A percentile compares a stretch with the other conserved stretches of the same genome.
phyloP scores from a whole-genome alignment of 2,329 filamentous ascomycete genomes.

The Fusarium coicis region DNA sequence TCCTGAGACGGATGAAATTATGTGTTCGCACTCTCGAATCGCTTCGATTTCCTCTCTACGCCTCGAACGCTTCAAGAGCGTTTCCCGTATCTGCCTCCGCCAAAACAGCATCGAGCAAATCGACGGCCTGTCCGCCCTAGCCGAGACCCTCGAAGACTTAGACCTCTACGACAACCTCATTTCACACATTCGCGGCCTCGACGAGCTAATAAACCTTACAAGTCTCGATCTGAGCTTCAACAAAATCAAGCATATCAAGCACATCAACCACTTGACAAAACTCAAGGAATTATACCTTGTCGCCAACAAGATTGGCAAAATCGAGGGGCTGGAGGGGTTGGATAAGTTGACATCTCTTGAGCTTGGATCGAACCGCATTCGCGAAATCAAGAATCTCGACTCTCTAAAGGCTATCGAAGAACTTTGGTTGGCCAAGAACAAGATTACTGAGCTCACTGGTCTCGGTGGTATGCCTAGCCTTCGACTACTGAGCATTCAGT shows the following conservation, averaged over 20 bases:
- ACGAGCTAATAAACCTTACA: slow-evolving; percentile 78
- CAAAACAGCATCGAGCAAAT: slow-evolving; percentile 90
- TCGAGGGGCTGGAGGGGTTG: slow-evolving; percentile 84
- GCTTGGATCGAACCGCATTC: slow-evolving; percentile 90
- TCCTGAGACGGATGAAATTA: slow-evolving; percentile 78
- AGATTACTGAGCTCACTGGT: slow-evolving; percentile 85
- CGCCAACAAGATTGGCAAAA: slow-evolving; percentile 90
- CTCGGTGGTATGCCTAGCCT: slow-evolving; percentile 81
- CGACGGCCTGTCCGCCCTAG: slow-evolving; percentile 75
- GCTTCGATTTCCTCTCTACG: slow-evolving; percentile 78
- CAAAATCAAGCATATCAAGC: slow-evolving; percentile 98
- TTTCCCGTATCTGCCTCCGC: slow-evolving; percentile 84
- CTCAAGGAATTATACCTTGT: slow-evolving; percentile 91
- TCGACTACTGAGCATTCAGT: slow-evolving; percentile 91
- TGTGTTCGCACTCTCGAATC: slow-evolving; percentile 89
- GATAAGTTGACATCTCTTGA: slow-evolving; percentile 84
- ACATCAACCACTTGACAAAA: slow-evolving; percentile 79
- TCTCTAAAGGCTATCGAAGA: slow-evolving; percentile 82
- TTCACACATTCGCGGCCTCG: slow-evolving; percentile 84
- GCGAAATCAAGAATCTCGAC: slow-evolving; percentile 88
- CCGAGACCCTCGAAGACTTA: slow-evolving; percentile 78
- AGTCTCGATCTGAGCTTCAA: slow-evolving; percentile 95
- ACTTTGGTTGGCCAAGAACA: slow-evolving; percentile 96
- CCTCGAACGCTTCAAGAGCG: slow-evolving; percentile 84
- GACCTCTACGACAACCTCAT: slow-evolving; percentile 98